Conservation (phyloP, 345 rosid species). For the Syzygium grande region DNA sequence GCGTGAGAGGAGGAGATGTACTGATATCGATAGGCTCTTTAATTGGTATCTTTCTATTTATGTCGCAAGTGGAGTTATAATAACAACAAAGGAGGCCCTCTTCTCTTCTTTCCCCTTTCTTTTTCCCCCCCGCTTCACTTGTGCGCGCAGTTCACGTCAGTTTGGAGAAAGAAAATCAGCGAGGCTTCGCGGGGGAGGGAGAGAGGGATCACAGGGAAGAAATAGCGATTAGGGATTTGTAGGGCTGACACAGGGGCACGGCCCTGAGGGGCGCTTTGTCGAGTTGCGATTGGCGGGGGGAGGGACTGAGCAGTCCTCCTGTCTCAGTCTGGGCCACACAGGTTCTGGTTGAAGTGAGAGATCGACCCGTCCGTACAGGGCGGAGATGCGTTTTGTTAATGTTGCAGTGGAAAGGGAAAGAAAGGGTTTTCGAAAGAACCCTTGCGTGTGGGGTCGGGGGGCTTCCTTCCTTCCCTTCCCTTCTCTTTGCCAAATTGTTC, state of each 20-base stretch:
- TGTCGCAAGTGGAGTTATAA: neutral
- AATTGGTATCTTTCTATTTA: neutral
- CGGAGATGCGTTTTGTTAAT: neutral
- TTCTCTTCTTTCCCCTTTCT: neutral
- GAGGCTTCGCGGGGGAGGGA: neutral
- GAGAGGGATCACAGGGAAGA: no score
- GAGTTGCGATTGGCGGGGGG: slow-evolving; percentile 13
- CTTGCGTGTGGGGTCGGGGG: neutral
- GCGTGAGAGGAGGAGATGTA: neutral
- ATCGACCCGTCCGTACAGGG: neutral
- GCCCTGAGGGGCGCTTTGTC: slow-evolving; percentile 10
- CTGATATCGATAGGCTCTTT: neutral
- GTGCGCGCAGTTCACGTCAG: neutral
- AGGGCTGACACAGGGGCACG: neutral
- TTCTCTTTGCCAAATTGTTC: neutral
- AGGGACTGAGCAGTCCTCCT: neutral
- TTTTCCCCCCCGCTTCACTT: neutral
- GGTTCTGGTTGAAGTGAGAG: slow-evolving; percentile 8
- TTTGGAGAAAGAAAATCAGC: neutral
- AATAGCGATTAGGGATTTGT: neutral
- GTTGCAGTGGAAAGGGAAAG: neutral
- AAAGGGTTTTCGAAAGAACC: neutral
- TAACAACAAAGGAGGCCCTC: neutral
- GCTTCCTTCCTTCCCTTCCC: neutral
- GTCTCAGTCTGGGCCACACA: slow-evolving; percentile 19